These are phyloP conservation scores for Trypanosoma congolense DNA, from an alignment of 208 protist species.

Conservation along the genomic window DNA sequence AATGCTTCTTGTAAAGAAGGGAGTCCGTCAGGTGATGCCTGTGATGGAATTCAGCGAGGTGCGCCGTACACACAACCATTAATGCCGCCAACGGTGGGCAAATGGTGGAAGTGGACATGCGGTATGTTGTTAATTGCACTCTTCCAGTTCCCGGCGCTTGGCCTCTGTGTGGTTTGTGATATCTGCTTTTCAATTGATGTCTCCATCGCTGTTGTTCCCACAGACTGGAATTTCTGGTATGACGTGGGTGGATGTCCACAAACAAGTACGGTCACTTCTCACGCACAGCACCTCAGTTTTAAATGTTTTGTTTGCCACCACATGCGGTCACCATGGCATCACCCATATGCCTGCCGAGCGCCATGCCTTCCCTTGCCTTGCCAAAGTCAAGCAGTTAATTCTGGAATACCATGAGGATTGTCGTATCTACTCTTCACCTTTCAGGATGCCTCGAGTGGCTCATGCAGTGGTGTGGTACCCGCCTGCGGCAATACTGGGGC, in stretches of 20 bases:
- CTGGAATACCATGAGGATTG: not conserved
- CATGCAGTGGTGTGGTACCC: not conserved
- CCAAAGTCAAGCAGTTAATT: not conserved
- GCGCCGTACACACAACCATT: not conserved
- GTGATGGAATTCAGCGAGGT: not conserved
- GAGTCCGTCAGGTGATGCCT: not conserved
- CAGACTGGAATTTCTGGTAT: not conserved
- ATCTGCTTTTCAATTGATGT: not conserved
- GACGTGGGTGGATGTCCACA: not conserved
- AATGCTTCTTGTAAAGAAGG: not conserved
- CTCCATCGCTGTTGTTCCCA: not conserved
- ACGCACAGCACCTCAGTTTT: not conserved
- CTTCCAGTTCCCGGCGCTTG: not conserved
- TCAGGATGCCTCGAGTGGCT: not conserved
- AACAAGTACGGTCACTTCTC: not conserved
- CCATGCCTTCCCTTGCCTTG: not conserved
- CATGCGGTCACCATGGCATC: not conserved
- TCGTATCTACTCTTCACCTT: not conserved
- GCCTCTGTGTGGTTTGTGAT: not conserved
- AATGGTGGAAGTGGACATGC: not conserved
- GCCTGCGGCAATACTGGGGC: not conserved
- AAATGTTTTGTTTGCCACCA: not conserved
- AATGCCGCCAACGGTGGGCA: not conserved
- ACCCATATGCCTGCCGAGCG: not conserved
- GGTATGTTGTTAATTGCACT: not conserved